Conservation (phyloP, 1,284 basidiomycete species). For the Sanghuangporus sanghuang region DNA sequence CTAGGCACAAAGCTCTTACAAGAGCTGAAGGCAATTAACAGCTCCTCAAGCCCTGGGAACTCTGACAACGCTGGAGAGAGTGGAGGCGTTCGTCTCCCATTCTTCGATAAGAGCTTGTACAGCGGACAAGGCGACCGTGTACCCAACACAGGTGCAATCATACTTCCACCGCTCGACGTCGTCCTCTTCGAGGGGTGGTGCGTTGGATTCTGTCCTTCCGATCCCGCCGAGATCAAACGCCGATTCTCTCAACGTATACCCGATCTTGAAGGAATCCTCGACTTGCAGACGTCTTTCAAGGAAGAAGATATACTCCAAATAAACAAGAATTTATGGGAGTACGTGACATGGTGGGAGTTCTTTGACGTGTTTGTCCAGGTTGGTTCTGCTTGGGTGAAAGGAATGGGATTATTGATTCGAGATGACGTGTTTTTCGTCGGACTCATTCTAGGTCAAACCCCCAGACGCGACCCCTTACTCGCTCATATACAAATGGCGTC, state of each 20-base stretch:
- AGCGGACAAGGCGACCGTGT: conserved; percentile 81
- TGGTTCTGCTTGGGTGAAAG: conserved; percentile 18
- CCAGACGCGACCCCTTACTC: conserved; percentile 43
- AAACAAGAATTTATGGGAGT: conserved; percentile 54
- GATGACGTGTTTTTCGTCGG: not conserved
- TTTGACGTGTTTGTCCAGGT: conserved; percentile 70
- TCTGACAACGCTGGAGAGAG: not conserved
- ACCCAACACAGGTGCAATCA: conserved; percentile 33
- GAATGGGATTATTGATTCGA: not conserved
- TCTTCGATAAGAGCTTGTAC: conserved; percentile 84
- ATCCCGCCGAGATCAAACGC: conserved; percentile 38
- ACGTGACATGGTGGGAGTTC: conserved; percentile 60
- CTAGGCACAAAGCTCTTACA: conserved; percentile 54
- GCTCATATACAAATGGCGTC: conserved; percentile 72
- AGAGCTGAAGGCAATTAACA: conserved; percentile 44
- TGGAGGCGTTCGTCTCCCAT: conserved; percentile 53
- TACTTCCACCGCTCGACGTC: conserved; percentile 64
- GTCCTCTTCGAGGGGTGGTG: conserved; percentile 88
- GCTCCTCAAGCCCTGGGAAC: conserved; percentile 2
- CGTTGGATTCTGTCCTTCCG: conserved; percentile 65
- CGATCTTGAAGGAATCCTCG: conserved; percentile 34
- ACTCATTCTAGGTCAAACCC: conserved; percentile 41
- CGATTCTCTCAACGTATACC: conserved; percentile 31
- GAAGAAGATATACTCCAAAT: conserved; percentile 51
- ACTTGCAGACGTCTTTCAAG: conserved; percentile 27